Evolutionary conservation across 768 basidiomycete genomes (phyloP).

Genomic region (Auricularia cornea): DNA sequence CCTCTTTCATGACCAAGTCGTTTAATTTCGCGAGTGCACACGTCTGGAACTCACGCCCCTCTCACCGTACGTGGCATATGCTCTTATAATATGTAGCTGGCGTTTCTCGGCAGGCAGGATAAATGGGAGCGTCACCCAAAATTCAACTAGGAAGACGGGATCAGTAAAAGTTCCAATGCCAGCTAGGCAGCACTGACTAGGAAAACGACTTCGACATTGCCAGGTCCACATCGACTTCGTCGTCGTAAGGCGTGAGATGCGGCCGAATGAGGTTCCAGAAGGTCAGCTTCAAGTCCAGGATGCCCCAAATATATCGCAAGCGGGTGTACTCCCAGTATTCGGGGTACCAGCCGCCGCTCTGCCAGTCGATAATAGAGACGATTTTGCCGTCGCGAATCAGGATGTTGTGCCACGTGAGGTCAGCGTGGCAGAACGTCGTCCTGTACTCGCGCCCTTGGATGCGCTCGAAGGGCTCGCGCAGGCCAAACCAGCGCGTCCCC

Average conservation of each 20-base stretch:
- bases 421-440: slow-evolving; percentile 16
- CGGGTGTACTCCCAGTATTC: slow-evolving; percentile 25
- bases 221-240: not conserved
- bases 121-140: too few relatives aligned
- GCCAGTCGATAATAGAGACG: slow-evolving; percentile 29
- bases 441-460: not conserved
- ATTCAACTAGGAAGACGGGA: too few relatives aligned
- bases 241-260: not conserved
- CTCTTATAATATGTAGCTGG: too few relatives aligned
- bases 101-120: too few relatives aligned
- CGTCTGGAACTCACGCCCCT: too few relatives aligned
- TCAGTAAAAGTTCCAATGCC: too few relatives aligned
- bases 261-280: not conserved
- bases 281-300: not conserved
- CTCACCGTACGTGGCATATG: too few relatives aligned
- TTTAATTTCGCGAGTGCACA: too few relatives aligned
- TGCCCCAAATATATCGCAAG: not conserved
- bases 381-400: slow-evolving; percentile 13
- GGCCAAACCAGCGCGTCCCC: not conserved
- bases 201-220: not conserved
- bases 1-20: too few relatives aligned
- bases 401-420: slow-evolving; percentile 17
- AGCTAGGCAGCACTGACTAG: too few relatives aligned
- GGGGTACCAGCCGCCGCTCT: slow-evolving; percentile 27
- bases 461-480: not conserved